Evolutionary conservation across 78 protist genomes (phyloP).

Genomic region (slime mould (Dictyostelium discoideum)): dicty_2.7 NC_007090.3:591001-591500

Average conservation of each 20-base stretch:
- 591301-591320: slow-evolving; percentile 77
- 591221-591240: slow-evolving; percentile 56
- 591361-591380: slow-evolving; percentile 83
- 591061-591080: slow-evolving; percentile 50
- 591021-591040: slow-evolving; percentile 63
- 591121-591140: slow-evolving; percentile 67
- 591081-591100: background rate
- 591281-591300: slow-evolving; percentile 85
- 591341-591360: slow-evolving; percentile 76
- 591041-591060: slow-evolving; percentile 79
- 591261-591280: slow-evolving; percentile 77
- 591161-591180: slow-evolving; percentile 51
- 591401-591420: slow-evolving; percentile 80
- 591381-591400: slow-evolving; percentile 73
- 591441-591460: slow-evolving; percentile 85
- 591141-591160: slow-evolving; percentile 47
- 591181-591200: slow-evolving; percentile 73
- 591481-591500: slow-evolving; percentile 69
- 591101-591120: slow-evolving; percentile 67
- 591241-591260: slow-evolving; percentile 78
- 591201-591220: slow-evolving; percentile 52
- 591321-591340: slow-evolving; percentile 69
- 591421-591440: slow-evolving; percentile 82
- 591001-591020: slow-evolving; percentile 21
- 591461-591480: slow-evolving; percentile 70